Base-by-base conservation (phyloP, 495 filamentous ascomycete genomes). In the Penicillium paxilli region DNA sequence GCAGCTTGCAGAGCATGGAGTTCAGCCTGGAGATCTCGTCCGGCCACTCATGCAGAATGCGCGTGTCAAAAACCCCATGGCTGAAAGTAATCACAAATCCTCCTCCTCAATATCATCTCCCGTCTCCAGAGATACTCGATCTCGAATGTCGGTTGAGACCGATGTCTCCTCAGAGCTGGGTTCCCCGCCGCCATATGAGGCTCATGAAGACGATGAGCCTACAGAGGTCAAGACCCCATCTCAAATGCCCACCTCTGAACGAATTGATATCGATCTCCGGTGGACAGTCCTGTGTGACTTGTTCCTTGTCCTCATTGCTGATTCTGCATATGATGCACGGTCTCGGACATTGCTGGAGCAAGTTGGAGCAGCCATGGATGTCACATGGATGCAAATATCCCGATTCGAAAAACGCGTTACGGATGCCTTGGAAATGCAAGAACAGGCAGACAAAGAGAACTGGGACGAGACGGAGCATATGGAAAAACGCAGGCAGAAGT, bases 241-340 rank as follows among this genome's bases (percentile, higher is more conserved):
- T 10, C 84, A 96, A 64, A 79, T 99, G 56, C 87, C 89, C 0
- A 84, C 79, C 1, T 89, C 87, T 8, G 80, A 86, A 28, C 92
- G 89, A 52, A 88, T 99, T 49, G 92, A 98, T 60, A 96, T 99
- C 46, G 94, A 99, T 66, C 78, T 99, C 49, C 87, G 94, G 30
- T 99, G 94, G 94, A 99, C 94, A 0, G 88, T 97, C 8, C 86
- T 99, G 5, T 99, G 94, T 67, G 94, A 99, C 66, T 76, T 99
- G 12, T 99, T 99, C 68, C 82, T 99, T 16, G 85, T 96, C 5
- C 81, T 99, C 20, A 92, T 98, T 59, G 87, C 94, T n/a, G 92
- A 98, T 67, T 92, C 91, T 2, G 78, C 88, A 21, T 99, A 99
- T 68, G 94, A 99, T 68, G 80, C 92, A 5, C 85, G 94, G 26